These are phyloP conservation scores for Daucus carota DNA, from an alignment of 129 eudicot species.

Conservation along the genomic window DNA sequence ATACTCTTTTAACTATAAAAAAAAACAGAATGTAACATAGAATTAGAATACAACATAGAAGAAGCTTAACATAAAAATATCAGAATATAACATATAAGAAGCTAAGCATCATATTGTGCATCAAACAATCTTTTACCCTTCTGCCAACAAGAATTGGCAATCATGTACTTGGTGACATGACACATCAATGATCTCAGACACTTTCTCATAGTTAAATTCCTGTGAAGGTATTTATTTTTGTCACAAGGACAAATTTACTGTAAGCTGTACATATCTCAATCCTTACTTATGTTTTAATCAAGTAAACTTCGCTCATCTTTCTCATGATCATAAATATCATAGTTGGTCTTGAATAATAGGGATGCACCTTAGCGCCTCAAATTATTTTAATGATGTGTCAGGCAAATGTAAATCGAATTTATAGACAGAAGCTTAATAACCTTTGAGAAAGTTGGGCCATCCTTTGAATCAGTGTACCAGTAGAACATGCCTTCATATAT, in stretches of 20 bases:
- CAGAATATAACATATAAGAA: neutral
- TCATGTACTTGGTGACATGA: neutral
- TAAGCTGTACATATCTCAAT: neutral
- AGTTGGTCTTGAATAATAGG: neutral
- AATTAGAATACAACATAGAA: neutral
- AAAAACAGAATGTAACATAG: neutral
- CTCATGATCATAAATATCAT: neutral
- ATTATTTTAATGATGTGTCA: neutral
- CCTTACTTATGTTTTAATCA: neutral
- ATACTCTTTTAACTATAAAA: neutral
- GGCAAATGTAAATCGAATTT: neutral
- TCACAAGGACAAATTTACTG: neutral
- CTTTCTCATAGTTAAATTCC: neutral
- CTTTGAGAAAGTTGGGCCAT: conserved; percentile 84
- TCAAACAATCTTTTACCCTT: neutral
- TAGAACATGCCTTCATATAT: conserved; percentile 84
- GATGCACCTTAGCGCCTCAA: neutral
- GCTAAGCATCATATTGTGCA: neutral
- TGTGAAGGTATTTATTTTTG: neutral
- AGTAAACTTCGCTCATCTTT: neutral
- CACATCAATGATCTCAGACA: neutral
- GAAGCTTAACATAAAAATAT: neutral
- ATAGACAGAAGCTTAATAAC: conserved; percentile 12
- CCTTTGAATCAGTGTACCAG: conserved; percentile 81
- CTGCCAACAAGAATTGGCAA: neutral